Base-by-base conservation (phyloP, 257 asterid genomes). In the Nicotiana noctiflora region DNA sequence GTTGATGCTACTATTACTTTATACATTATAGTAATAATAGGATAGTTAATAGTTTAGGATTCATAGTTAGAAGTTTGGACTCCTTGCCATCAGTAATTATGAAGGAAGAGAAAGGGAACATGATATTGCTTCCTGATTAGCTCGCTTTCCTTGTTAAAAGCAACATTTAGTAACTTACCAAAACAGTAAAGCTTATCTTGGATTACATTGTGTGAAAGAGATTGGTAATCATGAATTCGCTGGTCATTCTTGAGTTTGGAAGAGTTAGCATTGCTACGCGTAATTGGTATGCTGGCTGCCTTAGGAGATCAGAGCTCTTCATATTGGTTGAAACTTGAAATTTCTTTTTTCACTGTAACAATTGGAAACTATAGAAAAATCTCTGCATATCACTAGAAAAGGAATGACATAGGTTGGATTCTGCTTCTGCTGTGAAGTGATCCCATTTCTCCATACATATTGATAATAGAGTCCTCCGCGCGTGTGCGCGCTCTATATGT, bases 221-320 rank as follows among this genome's bases (percentile, higher is more conserved):
- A 70, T 11, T 70, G 55, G 77, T 70, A 21, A 44, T 44, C 59
- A 18, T 0, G n/a, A 21, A 46, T 70, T 21, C 59, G 14, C 34
- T 44, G 77, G 37, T 70, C 59, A 72, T 72, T 72, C 32, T 72
- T 72, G 78, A 46, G 78, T 46, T 72, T 21, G 10, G 78, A 72
- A 72, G 21, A 23, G 2, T 72, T 21, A 72, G 40, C n/a, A 11
- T 40, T 46, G 78, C 21, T 44, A 44, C 23, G 21, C 14, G 14
- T 70, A 17, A 40, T 55, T 21, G 11, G 34, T 21, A 19, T 70
- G 57, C 77, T 21, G 77, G 19, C 78, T 72, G 14, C 21, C 37
- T 72, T 72, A 72, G 60, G 59, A 72, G 78, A 44, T 23, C 27
- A 46, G 60, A 55, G 49, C 78, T 72, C 59, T 72, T 21, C 60